Conservation (phyloP, 768 basidiomycete genomes). For the Postia placenta region DNA sequence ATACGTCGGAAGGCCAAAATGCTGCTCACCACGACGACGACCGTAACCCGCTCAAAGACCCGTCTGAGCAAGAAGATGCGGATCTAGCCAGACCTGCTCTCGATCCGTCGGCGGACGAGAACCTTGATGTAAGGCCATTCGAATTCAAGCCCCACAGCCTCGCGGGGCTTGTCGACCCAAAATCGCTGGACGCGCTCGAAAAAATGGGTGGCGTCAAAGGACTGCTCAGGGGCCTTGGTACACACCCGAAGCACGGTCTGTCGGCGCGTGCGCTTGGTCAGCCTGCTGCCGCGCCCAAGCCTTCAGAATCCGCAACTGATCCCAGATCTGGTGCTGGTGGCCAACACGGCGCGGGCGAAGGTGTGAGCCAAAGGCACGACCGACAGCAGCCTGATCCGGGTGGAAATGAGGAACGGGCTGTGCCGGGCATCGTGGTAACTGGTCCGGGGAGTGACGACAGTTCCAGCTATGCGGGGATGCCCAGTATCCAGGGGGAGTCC, state of each 20-base stretch:
- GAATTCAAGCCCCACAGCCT: constrained; percentile 65
- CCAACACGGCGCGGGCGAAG: constrained; percentile 22
- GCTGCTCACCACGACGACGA: constrained; percentile 6
- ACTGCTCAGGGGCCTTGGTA: constrained; percentile 70
- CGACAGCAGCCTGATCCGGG: constrained; percentile 7
- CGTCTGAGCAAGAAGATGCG: constrained; percentile 11
- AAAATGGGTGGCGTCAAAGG: constrained; percentile 65
- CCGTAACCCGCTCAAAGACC: neutral
- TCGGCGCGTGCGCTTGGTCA: constrained; percentile 7
- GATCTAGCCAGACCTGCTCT: constrained; percentile 23
- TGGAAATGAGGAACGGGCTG: constrained; percentile 8
- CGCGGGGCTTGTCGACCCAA: constrained; percentile 87
- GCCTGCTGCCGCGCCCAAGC: neutral
- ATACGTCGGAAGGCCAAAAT: constrained; percentile 5
- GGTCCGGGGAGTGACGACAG: constrained; percentile 16
- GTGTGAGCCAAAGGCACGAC: constrained; percentile 29
- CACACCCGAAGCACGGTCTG: constrained; percentile 47
- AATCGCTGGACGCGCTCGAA: constrained; percentile 60
- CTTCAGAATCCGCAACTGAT: constrained; percentile 5
- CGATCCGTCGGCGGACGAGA: constrained; percentile 33
- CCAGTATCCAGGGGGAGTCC: neutral
- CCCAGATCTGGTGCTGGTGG: constrained; percentile 12
- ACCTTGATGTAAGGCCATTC: constrained; percentile 67
- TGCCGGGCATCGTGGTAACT: constrained; percentile 23
- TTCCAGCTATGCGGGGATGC: neutral